A percentile compares a stretch with the other conserved stretches of the same genome.
Conservation (phyloP, 768 basidiomycete species). For the Hemileccinum impolitum region DNA sequence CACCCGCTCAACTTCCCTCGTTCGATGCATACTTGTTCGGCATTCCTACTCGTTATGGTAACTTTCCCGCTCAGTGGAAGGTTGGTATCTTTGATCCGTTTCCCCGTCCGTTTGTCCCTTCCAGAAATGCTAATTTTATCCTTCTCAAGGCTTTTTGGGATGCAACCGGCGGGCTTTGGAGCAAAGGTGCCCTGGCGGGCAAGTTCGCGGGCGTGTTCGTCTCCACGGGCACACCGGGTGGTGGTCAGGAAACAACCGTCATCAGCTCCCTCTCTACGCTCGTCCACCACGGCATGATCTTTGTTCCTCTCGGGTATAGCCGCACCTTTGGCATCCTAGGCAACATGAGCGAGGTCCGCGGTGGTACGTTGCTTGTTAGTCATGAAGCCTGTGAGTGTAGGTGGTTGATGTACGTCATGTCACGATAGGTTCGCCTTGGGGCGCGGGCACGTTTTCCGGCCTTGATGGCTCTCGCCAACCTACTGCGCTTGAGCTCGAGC, state of each 20-base stretch:
- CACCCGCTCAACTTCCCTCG: slow-evolving; percentile 46
- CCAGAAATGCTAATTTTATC: slow-evolving; percentile 4
- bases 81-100: slow-evolving; percentile 32
- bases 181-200: slow-evolving; percentile 54
- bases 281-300: slow-evolving; percentile 69
- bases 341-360: slow-evolving; percentile 49
- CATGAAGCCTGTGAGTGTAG: neutral
- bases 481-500: slow-evolving; percentile 44
- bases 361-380: slow-evolving; percentile 41
- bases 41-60: slow-evolving; percentile 78
- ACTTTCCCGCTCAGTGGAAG: slow-evolving; percentile 79
- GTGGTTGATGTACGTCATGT: neutral
- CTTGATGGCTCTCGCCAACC: slow-evolving; percentile 47
- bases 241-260: slow-evolving; percentile 72
- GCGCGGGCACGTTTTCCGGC: slow-evolving; percentile 62
- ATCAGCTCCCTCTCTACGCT: slow-evolving; percentile 53
- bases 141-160: slow-evolving; percentile 66
- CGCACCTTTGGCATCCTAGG: slow-evolving; percentile 40
- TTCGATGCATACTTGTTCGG: slow-evolving; percentile 78
- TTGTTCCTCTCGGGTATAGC: slow-evolving; percentile 71
- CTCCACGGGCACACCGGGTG: slow-evolving; percentile 68
- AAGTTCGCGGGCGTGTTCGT: slow-evolving; percentile 78
- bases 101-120: neutral
- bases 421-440: slow-evolving; percentile 65
- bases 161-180: slow-evolving; percentile 66